phyloP scores from a whole-genome alignment of 2,329 filamentous ascomycete species.

The Pyrenochaeta sp. region DNA sequence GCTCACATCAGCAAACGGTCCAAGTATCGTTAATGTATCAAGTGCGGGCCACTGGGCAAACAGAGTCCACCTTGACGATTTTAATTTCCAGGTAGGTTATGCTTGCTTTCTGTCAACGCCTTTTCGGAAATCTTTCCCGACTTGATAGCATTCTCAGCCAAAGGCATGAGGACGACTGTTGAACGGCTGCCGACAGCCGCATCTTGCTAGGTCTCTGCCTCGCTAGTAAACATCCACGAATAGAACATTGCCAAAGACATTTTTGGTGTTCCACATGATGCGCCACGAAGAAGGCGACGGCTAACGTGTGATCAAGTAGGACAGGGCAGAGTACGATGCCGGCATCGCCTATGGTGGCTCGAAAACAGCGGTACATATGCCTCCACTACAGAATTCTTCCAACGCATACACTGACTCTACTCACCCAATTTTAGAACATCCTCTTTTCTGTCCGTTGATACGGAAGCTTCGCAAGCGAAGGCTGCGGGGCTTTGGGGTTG shows the following conservation, averaged over 20 bases:
- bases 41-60: neutral
- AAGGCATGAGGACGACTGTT: neutral
- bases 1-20: slow-evolving; percentile 18
- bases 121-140: neutral
- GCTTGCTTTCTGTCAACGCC: neutral
- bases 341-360: neutral
- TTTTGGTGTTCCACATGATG: too few species aligned
- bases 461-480: too few species aligned
- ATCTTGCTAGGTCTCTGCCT: neutral
- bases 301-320: neutral
- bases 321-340: neutral
- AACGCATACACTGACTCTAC: too few species aligned
- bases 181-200: neutral
- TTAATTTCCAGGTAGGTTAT: neutral
- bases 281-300: neutral
- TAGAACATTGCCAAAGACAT: too few species aligned
- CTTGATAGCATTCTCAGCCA: neutral
- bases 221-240: too few species aligned
- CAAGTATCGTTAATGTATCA: neutral
- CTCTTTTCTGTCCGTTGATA: too few species aligned
- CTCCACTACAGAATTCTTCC: too few species aligned
- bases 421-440: too few species aligned
- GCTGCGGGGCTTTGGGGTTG: too few species aligned
- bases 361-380: neutral
- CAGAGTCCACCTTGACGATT: neutral